phyloP scores from a whole-genome alignment of 805 yeast species.

The Peterozyma toletana region DNA sequence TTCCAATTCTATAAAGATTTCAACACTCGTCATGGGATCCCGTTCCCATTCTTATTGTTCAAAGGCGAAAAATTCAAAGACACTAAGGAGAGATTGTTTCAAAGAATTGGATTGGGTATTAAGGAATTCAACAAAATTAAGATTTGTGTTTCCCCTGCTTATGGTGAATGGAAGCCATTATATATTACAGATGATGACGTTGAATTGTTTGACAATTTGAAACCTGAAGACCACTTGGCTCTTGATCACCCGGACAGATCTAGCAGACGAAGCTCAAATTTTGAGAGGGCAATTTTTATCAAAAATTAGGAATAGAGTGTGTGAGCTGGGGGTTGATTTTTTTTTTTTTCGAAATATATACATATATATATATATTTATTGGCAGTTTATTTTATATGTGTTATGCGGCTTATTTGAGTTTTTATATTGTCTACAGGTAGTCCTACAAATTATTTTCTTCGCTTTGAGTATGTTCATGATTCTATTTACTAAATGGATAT shows the following conservation, averaged over 20 bases:
- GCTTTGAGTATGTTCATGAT: too few relatives aligned
- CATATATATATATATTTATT: too few relatives aligned
- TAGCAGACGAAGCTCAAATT: conserved; percentile 41
- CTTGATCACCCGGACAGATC: conserved; percentile 85
- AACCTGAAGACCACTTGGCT: conserved; percentile 51
- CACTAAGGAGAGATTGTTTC: conserved; percentile 62
- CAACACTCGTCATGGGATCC: conserved; percentile 67
- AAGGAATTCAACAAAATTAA: conserved; percentile 74
- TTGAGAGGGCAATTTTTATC: conserved; percentile 55
- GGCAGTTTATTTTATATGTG: too few relatives aligned
- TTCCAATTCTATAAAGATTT: conserved; percentile 73
- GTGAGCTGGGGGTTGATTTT: too few relatives aligned
- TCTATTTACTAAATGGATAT: not conserved
- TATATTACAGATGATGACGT: conserved; percentile 48
- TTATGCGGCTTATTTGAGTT: too few relatives aligned
- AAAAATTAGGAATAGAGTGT: conserved; percentile 21
- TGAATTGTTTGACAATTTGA: conserved; percentile 47
- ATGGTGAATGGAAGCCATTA: conserved; percentile 27
- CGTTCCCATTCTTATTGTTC: conserved; percentile 68
- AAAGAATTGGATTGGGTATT: conserved; percentile 66
- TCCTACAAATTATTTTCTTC: too few relatives aligned
- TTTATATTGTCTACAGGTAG: too few relatives aligned
- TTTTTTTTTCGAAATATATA: too few relatives aligned
- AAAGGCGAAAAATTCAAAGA: conserved; percentile 59
- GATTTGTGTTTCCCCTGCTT: conserved; percentile 46